phyloP scores from a whole-genome alignment of 2,329 filamentous ascomycete species.

The Blumeria graminis region DNA sequence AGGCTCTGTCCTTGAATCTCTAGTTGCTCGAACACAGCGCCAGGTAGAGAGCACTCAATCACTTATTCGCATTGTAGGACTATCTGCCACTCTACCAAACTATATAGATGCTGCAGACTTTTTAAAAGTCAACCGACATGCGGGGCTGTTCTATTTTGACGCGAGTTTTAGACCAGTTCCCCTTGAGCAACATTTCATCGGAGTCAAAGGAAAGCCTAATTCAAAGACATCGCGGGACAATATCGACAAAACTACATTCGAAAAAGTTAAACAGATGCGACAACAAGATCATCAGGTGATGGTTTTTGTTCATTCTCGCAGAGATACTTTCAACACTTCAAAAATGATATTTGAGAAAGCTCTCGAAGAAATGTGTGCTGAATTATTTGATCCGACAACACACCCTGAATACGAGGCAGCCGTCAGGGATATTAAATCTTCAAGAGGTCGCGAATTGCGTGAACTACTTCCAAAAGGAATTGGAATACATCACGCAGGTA shows the following conservation, averaged over 20 bases:
- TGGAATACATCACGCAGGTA: constrained; percentile 88
- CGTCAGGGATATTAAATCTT: constrained; percentile 61
- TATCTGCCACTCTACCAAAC: constrained; percentile 90
- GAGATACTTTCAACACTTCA: constrained; percentile 78
- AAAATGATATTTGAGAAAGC: constrained; percentile 73
- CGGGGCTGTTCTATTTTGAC: constrained; percentile 92
- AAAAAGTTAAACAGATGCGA: constrained; percentile 89
- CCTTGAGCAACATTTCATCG: constrained; percentile 89
- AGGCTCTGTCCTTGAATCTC: constrained; percentile 81
- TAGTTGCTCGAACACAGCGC: constrained; percentile 82
- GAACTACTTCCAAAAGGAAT: constrained; percentile 79
- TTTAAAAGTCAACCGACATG: constrained; percentile 78
- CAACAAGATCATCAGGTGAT: constrained; percentile 86
- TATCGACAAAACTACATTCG: constrained; percentile 64
- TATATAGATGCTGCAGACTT: constrained; percentile 95
- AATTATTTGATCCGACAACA: constrained; percentile 58
- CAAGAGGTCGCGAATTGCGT: constrained; percentile 64
- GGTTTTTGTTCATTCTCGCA: constrained; percentile 95
- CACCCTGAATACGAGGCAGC: constrained; percentile 66
- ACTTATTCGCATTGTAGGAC: constrained; percentile 80
- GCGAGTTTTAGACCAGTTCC: constrained; percentile 88
- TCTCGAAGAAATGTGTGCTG: constrained; percentile 49
- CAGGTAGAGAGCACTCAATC: constrained; percentile 97
- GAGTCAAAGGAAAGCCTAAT: constrained; percentile 76
- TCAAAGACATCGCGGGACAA: constrained; percentile 69